These are phyloP conservation scores for Fusarium nygamai DNA, from an alignment of 2,329 filamentous ascomycete species.

Conservation along the genomic window DNA sequence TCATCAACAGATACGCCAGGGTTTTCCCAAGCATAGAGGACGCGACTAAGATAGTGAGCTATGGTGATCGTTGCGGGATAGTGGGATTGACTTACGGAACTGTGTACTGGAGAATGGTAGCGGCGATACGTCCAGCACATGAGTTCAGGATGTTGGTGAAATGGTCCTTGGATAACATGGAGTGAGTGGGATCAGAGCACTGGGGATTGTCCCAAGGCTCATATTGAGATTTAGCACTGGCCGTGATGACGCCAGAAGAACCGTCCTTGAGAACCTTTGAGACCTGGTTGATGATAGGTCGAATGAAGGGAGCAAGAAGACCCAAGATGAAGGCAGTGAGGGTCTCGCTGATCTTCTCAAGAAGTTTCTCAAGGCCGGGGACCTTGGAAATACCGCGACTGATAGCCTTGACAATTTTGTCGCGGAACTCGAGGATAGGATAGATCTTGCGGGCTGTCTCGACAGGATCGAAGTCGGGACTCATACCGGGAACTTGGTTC, in stretches of 20 bases:
- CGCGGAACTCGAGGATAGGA: conserved; percentile 91
- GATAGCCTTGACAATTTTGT: conserved; percentile 91
- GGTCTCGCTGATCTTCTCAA: conserved; percentile 94
- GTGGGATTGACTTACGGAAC: conserved; percentile 69
- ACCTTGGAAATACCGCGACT: conserved; percentile 89
- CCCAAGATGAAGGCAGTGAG: conserved; percentile 92
- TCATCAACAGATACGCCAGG: conserved; percentile 83
- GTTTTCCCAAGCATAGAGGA: conserved; percentile 95
- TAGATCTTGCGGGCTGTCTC: conserved; percentile 86
- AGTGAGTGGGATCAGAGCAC: conserved; percentile 83
- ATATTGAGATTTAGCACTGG: conserved; percentile 78
- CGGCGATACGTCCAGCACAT: conserved; percentile 77
- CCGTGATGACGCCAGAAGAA: conserved; percentile 74
- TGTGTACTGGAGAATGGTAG: conserved; percentile 83
- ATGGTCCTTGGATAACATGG: conserved; percentile 85
- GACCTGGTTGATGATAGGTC: conserved; percentile 88
- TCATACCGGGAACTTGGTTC: conserved; percentile 78
- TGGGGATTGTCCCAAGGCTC: conserved; percentile 82
- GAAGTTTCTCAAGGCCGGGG: conserved; percentile 86
- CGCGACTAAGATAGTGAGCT: conserved; percentile 60
- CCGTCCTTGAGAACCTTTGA: conserved; percentile 87
- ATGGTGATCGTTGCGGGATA: not conserved
- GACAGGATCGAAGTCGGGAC: conserved; percentile 78
- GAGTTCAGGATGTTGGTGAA: conserved; percentile 83
- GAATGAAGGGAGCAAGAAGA: conserved; percentile 88